A percentile compares a stretch with the other conserved stretches of the same genome.
These are phyloP conservation scores for Colletotrichum sublineola DNA, from an alignment of 2,329 filamentous ascomycete species.

Conservation along the genomic window DNA sequence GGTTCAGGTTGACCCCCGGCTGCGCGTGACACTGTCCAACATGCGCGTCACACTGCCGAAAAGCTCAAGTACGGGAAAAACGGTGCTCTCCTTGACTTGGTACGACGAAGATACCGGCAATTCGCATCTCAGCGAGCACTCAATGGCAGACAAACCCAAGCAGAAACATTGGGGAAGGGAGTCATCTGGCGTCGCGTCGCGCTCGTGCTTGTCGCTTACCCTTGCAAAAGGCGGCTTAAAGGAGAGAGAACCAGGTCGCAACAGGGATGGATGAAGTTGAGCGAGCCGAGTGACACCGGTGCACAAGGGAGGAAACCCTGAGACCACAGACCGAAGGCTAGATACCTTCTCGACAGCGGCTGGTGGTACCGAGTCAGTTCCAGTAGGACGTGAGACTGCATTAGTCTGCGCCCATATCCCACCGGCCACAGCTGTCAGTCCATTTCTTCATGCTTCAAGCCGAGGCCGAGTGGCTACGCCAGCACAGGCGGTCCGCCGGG, in stretches of 20 bases:
- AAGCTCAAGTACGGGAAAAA: neutral
- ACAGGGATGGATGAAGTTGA: constrained; percentile 5
- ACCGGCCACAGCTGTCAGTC: neutral
- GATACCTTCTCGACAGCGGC: too few relatives aligned
- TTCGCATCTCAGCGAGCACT: neutral
- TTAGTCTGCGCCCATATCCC: too few relatives aligned
- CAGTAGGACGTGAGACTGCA: neutral
- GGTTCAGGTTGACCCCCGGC: neutral
- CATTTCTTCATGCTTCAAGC: neutral
- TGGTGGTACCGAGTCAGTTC: neutral
- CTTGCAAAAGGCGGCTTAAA: neutral
- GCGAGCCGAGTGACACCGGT: neutral
- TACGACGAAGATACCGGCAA: neutral
- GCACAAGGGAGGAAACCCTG: neutral
- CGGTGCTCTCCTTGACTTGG: neutral
- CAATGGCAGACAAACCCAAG: neutral
- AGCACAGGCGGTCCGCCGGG: neutral
- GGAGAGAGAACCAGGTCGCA: neutral
- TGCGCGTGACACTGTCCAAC: neutral
- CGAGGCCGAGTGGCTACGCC: neutral
- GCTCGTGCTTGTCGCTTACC: constrained; percentile 9
- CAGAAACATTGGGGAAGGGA: neutral
- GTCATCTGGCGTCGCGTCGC: constrained; percentile 18
- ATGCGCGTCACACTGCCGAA: neutral
- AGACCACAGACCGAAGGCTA: too few relatives aligned